Conservation (phyloP, 345 rosid species). For the Bretschneidera sinensis region DNA sequence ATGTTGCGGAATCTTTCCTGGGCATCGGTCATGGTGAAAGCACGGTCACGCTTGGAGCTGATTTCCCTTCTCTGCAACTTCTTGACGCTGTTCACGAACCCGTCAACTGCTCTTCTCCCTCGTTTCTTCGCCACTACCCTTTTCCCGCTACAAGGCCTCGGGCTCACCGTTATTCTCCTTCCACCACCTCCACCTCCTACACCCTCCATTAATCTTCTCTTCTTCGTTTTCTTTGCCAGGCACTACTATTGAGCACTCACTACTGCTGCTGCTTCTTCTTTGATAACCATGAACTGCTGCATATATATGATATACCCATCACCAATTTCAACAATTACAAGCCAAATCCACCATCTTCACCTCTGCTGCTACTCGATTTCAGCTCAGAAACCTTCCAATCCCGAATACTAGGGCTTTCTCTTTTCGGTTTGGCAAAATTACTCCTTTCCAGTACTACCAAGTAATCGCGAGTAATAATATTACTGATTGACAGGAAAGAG, state of each 20-base stretch:
- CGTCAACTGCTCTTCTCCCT: constrained; percentile 34
- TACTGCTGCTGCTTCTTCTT: background rate
- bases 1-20: constrained; percentile 86
- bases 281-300: background rate
- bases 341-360: background rate
- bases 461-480: too few relatives aligned
- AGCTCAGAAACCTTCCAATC: too few relatives aligned
- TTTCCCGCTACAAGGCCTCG: constrained; percentile 55
- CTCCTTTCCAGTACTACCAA: background rate
- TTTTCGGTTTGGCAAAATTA: too few relatives aligned
- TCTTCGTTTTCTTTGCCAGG: background rate
- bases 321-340: background rate
- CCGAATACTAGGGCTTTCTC: too few relatives aligned
- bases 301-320: background rate
- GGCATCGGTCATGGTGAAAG: constrained; percentile 72
- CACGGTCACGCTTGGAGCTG: constrained; percentile 65
- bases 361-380: background rate
- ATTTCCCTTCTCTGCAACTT: constrained; percentile 86
- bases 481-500: too few relatives aligned
- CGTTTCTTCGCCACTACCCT: constrained; percentile 58
- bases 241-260: background rate
- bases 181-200: constrained; percentile 29
- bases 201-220: background rate
- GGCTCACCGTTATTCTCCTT: constrained; percentile 49
- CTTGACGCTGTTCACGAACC: constrained; percentile 66